Conservation (phyloP, 495 filamentous ascomycete species). For the Rostrohypoxylon terebratum region DNA sequence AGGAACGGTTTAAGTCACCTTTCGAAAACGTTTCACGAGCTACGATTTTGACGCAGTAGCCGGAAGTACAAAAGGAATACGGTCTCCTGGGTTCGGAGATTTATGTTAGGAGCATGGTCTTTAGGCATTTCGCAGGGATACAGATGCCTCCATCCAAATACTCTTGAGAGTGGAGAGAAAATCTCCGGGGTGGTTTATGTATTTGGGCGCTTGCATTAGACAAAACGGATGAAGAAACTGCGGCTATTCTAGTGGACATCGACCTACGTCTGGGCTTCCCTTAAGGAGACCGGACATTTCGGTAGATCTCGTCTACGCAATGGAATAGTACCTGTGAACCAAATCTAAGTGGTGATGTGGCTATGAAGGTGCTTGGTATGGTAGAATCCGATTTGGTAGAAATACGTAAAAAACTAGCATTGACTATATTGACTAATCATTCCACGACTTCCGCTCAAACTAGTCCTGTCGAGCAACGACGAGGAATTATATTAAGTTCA, state of each 20-base stretch:
- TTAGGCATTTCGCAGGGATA: constrained; percentile 19
- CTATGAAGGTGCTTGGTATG: background rate
- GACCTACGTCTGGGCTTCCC: background rate
- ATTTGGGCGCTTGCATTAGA: constrained; percentile 16
- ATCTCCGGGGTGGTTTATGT: constrained; percentile 14
- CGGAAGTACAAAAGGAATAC: constrained; percentile 4
- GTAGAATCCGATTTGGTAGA: too few relatives aligned
- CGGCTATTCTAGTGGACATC: background rate
- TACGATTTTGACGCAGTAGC: constrained; percentile 6
- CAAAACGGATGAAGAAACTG: constrained; percentile 9
- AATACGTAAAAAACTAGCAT: too few relatives aligned
- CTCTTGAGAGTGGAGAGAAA: background rate
- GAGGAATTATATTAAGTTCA: too few relatives aligned
- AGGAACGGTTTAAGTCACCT: background rate
- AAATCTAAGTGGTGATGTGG: background rate
- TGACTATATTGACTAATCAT: too few relatives aligned
- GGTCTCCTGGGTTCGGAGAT: constrained; percentile 7
- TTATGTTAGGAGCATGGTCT: constrained; percentile 8
- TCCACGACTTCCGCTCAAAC: too few relatives aligned
- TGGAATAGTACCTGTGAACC: background rate
- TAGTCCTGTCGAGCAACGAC: too few relatives aligned
- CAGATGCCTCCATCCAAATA: background rate
- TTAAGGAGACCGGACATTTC: background rate
- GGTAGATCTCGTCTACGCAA: constrained; percentile 8
- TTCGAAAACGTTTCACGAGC: constrained; percentile 1